Percentiles rank a stretch among this genome's conserved stretches.
Evolutionary conservation across 2,329 filamentous ascomycete species (phyloP).

Genomic region (Sclerotinia trifoliorum): DNA sequence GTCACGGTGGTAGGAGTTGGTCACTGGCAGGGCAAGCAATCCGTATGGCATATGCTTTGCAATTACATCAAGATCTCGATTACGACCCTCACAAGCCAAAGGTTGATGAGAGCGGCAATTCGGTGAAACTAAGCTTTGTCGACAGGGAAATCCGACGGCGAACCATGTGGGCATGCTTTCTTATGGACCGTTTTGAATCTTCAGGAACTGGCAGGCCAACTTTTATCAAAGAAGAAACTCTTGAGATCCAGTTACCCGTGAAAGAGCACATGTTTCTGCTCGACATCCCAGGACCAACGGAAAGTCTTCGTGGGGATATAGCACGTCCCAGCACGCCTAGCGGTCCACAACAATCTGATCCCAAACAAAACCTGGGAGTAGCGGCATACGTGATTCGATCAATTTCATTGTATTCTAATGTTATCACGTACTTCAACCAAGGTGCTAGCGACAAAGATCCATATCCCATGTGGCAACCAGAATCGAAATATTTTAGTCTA

Average conservation of each 20-base stretch:
- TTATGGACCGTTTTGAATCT: constrained; percentile 97
- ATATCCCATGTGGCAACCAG: constrained; percentile 74
- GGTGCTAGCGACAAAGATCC: constrained; percentile 79
- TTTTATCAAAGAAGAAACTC: constrained; percentile 84
- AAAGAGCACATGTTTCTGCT: constrained; percentile 87
- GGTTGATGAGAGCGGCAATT: constrained; percentile 40
- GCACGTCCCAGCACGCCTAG: constrained; percentile 61
- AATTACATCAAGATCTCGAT: constrained; percentile 88
- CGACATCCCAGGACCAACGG: constrained; percentile 85
- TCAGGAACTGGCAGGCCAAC: constrained; percentile 90
- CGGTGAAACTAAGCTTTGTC: constrained; percentile 75
- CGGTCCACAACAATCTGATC: constrained; percentile 62
- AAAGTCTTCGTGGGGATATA: constrained; percentile 72
- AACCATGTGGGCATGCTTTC: constrained; percentile 97
- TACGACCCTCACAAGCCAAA: constrained; percentile 70
- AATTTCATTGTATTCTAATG: constrained; percentile 84
- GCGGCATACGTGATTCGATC: constrained; percentile 84
- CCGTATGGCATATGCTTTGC: constrained; percentile 93
- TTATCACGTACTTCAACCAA: constrained; percentile 87
- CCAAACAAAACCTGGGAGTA: constrained; percentile 87
- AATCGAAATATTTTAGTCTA: constrained; percentile 74
- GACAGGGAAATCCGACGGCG: constrained; percentile 89
- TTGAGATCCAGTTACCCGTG: constrained; percentile 86
- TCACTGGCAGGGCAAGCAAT: constrained; percentile 92
- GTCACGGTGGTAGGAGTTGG: constrained; percentile 94